Base-by-base conservation (phyloP, 2,329 filamentous ascomycete genomes). In the Helminthosporium solani region DNA sequence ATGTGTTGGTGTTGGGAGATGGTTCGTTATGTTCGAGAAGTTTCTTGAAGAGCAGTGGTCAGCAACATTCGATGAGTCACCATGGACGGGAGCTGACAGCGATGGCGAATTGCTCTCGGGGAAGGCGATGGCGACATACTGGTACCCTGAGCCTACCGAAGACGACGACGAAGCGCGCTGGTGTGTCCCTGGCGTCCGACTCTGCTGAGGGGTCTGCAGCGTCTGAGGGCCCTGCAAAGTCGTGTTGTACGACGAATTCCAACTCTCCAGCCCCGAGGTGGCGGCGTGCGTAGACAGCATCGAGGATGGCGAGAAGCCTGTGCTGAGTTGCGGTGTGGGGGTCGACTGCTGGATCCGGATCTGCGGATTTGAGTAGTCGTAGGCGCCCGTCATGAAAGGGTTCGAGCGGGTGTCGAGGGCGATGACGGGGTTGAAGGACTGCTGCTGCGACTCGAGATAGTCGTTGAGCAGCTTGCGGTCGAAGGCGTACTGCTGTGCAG, bases 1-100 rank as follows among this genome's bases (percentile, higher is more conserved):
- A 49, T 79, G 75, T 36, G 76, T 72, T n/a, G 80, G 77, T 19
- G 77, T 80, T 2, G 78, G 78, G 11, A 80, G 72, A 56, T 78
- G 73, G 63, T 79, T 73, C 63, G 79, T 42, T 15, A 40, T 40
- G 36, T 66, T 82, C 48, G 75, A 69, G 63, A 74, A 75, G 40
- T 68, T 60, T 48, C 72, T 70, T 54, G 61, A 66, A 28, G 60
- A 55, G 12, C 25, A 7, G 60, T 67, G 66, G 58, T 72, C 67
- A 62, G 67, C 64, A 28, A 46, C 43, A 44, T 54, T 52, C 33
- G 47, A 53, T 57, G 60, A 66, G 48, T 71, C 64, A 61, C 64
- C 63, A 40, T 56, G 54, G 37, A 31, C 14, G 28, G 63, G 57
- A 42, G 72, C 62, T 43, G 52, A 54, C 40, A 68, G 66, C 41